These are phyloP conservation scores for Pseudofabraea citricarpa DNA, from an alignment of 2,329 filamentous ascomycete genomes.

Conservation along the genomic window DNA sequence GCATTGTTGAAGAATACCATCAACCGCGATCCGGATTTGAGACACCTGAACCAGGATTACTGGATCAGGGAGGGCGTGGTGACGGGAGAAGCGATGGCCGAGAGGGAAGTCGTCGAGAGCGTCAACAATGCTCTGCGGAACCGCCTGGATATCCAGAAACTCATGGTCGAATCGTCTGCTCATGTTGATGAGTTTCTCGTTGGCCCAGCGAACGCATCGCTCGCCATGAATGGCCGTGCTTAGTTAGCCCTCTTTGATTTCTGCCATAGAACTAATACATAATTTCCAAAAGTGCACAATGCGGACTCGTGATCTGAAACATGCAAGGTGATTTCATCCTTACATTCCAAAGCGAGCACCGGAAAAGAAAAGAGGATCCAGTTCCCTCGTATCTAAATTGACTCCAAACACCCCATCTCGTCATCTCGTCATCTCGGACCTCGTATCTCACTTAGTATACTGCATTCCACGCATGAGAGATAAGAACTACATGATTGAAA, in stretches of 20 bases:
- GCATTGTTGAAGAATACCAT: slow-evolving; percentile 78
- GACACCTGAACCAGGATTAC: slow-evolving; percentile 63
- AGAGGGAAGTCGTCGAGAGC: slow-evolving; percentile 67
- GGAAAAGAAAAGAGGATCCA: no score
- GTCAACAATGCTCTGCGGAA: slow-evolving; percentile 63
- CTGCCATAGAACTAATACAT: no score
- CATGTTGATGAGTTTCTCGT: slow-evolving; percentile 48
- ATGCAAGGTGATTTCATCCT: no score
- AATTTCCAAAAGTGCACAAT: no score
- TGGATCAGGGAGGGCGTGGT: slow-evolving; percentile 74
- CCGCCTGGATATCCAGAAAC: slow-evolving; percentile 56
- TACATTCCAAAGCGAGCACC: no score
- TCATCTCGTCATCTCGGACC: no score
- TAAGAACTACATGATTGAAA: no score
- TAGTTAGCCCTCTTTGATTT: not conserved
- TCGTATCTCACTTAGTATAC: no score
- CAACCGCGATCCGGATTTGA: slow-evolving; percentile 66
- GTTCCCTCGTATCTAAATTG: no score
- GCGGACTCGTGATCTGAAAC: no score
- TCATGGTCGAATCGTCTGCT: slow-evolving; percentile 59
- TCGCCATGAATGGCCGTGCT: not conserved
- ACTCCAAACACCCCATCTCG: no score
- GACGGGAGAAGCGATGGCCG: slow-evolving; percentile 73
- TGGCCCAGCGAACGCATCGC: slow-evolving; percentile 3
- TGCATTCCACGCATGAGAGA: no score